Conservation (phyloP, 179 eudicot genomes). For the Silene coronaria region DNA sequence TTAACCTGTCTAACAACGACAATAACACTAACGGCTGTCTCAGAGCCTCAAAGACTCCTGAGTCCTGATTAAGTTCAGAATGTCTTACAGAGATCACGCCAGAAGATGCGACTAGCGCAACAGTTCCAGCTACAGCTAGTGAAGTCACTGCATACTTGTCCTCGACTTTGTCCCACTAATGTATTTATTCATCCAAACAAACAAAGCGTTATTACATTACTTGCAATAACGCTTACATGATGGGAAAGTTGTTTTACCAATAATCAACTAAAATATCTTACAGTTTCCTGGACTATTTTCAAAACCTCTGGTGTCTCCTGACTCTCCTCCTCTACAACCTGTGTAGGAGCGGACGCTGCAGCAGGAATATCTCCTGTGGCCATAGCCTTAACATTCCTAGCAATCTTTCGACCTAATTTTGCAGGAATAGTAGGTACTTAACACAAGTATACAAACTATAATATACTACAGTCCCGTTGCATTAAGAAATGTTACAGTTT, state of each 20-base stretch:
- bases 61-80: neutral
- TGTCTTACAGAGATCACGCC: constrained; percentile 69
- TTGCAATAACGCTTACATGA: neutral
- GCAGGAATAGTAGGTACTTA: neutral
- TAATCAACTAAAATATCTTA: constrained; percentile 22
- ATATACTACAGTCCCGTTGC: neutral
- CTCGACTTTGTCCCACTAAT: constrained; percentile 94
- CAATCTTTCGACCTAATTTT: constrained; percentile 54
- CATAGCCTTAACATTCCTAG: constrained; percentile 75
- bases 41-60: neutral
- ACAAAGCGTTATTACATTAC: neutral
- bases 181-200: neutral
- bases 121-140: constrained; percentile 56
- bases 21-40: neutral
- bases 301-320: constrained; percentile 47
- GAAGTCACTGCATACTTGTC: constrained; percentile 91
- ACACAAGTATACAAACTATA: neutral
- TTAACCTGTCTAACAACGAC: neutral
- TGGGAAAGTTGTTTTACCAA: neutral
- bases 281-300: constrained; percentile 60
- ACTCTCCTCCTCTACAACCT: constrained; percentile 25
- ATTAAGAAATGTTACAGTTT: neutral
- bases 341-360: constrained; percentile 18
- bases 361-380: constrained; percentile 77
- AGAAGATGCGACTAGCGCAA: constrained; percentile 55